Evolutionary conservation across 768 basidiomycete species (phyloP), one percentile per base, ranked within the genome.

Genomic region (Sporobolomyces roseus): DNA sequence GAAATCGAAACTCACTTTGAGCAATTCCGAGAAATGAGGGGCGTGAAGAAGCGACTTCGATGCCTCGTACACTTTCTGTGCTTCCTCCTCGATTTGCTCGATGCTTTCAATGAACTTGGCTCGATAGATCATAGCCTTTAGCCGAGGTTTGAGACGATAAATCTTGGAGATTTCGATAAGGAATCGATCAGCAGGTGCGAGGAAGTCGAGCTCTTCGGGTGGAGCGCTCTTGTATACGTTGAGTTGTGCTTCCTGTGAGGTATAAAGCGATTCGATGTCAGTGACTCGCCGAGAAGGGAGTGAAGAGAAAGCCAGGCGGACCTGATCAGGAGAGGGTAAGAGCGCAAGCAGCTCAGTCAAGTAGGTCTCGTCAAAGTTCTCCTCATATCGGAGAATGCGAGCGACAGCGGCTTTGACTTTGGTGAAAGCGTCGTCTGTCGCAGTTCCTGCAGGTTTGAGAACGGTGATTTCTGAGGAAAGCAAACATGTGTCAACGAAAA

Each of bases 161-260:
- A 98, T 93, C 78, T 96, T 91, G 75, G 98, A 96, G 43, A 97
- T 82, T 70, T 93, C 89, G 30, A 99, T 92, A 90, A 99, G 93
- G 53, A 99, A 84, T 36, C 96, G 86, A 80, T 99, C 96, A 23
- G 96, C 89, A 25, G 89, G 87, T 79, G 97, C 93, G n/a, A 99
- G 82, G 35, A 85, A 85, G 48, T 86, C 87, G 17, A 99, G 85
- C 73, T 96, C 93, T 74, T 87, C 89, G 17, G 87, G 83, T 67
- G 87, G 87, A n/a, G 91, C 85, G 74, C 88, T 91, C 62, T 89
- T 87, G 77, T 93, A 91, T 4, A 90, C 84, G 75, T 91, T 93
- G 33, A 94, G 84, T 79, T 93, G 92, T 48, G 91, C 91, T 70
- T 88, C 90, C 80, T 71, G 61, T 41, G 38, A 41, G 17, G 43